Conservation (phyloP, 2,329 filamentous ascomycete genomes). For the Diaporthe helianthi region DNA sequence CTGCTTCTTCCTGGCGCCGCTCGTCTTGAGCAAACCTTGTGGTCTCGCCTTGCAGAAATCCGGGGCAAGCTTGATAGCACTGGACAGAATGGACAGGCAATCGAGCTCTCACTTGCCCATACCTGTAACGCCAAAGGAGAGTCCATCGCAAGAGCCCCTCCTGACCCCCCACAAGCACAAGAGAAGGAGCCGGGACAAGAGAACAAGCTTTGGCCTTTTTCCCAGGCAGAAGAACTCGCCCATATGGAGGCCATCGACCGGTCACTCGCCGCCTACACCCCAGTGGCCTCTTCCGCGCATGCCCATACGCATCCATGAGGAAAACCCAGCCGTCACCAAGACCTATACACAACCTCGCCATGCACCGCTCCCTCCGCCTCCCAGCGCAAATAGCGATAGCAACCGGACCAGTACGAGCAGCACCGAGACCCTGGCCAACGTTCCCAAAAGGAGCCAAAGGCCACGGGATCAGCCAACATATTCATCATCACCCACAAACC, state of each 20-base stretch:
- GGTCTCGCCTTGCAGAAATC: neutral
- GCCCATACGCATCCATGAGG: slow-evolving; percentile 24
- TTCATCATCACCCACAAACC: neutral
- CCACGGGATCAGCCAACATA: neutral
- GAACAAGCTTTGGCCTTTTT: slow-evolving; percentile 31
- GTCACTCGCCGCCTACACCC: slow-evolving; percentile 31
- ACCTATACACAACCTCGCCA: slow-evolving; percentile 33
- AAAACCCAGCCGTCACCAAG: slow-evolving; percentile 28
- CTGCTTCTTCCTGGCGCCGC: neutral
- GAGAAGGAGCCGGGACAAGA: slow-evolving; percentile 32
- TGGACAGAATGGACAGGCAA: slow-evolving; percentile 29
- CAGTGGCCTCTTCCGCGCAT: slow-evolving; percentile 32
- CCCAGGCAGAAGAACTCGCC: slow-evolving; percentile 27
- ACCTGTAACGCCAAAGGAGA: slow-evolving; percentile 33
- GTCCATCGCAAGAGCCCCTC: slow-evolving; percentile 31
- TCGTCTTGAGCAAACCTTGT: neutral
- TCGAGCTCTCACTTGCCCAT: slow-evolving; percentile 33
- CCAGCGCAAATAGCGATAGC: slow-evolving; percentile 5
- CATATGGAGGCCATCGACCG: slow-evolving; percentile 34
- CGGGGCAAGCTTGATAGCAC: neutral
- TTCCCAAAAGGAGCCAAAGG: neutral
- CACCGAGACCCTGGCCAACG: slow-evolving; percentile 17
- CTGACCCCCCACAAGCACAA: slow-evolving; percentile 27
- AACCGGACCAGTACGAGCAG: slow-evolving; percentile 29
- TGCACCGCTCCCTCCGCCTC: slow-evolving; percentile 31